These are phyloP conservation scores for Rostrohypoxylon terebratum DNA, from an alignment of 495 filamentous ascomycete genomes.

Conservation along the genomic window DNA sequence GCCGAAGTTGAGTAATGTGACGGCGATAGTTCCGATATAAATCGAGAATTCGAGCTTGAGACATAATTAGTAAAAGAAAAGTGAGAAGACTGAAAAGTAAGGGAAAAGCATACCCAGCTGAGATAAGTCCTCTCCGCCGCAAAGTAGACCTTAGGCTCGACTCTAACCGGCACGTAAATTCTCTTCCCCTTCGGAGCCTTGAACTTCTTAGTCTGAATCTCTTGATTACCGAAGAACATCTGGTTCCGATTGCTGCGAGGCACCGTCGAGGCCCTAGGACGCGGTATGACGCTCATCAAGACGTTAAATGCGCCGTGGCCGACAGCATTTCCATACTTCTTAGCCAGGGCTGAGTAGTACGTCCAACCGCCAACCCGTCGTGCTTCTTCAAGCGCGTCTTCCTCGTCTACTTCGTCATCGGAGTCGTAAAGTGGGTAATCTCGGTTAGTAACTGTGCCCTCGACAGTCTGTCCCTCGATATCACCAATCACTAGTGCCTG, in stretches of 20 bases:
- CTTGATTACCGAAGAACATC: conserved; percentile 58
- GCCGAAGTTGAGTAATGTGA: conserved; percentile 90
- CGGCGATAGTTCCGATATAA: conserved; percentile 91
- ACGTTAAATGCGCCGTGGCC: conserved; percentile 56
- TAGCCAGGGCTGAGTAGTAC: conserved; percentile 69
- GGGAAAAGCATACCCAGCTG: conserved; percentile 73
- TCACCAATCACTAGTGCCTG: conserved; percentile 53
- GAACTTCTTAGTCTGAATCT: conserved; percentile 74
- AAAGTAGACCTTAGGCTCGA: conserved; percentile 98
- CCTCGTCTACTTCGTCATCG: conserved; percentile 80
- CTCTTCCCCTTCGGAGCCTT: conserved; percentile 89
- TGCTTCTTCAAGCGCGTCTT: conserved; percentile 76
- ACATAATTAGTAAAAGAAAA: conserved; percentile 36
- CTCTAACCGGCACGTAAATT: conserved; percentile 94
- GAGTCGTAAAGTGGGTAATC: conserved; percentile 94
- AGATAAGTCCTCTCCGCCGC: conserved; percentile 96
- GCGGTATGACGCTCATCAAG: conserved; percentile 66
- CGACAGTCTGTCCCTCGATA: conserved; percentile 61
- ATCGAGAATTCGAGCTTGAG: conserved; percentile 90
- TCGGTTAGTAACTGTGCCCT: conserved; percentile 64
- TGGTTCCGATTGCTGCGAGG: conserved; percentile 63
- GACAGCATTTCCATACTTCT: conserved; percentile 47
- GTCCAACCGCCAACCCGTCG: conserved; percentile 75
- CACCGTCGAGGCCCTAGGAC: conserved; percentile 70
- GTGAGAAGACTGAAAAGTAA: background rate